A percentile compares a stretch with the other conserved stretches of the same genome.
phyloP scores from a whole-genome alignment of 202 grass and related monocot genomes.

The Brachypodium distachyon region DNA sequence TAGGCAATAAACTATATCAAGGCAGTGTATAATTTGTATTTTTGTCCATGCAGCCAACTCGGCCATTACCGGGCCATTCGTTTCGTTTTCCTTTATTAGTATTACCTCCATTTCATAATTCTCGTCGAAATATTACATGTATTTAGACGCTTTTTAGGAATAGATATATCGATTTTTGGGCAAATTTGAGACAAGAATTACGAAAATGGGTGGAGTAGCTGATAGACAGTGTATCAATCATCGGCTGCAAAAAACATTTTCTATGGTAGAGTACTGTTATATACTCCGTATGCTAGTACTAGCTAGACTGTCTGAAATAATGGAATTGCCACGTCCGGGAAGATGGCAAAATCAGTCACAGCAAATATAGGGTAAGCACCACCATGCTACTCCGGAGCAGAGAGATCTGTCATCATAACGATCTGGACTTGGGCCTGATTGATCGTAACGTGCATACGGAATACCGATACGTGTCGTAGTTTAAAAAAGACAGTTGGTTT shows the following conservation, averaged over 20 bases:
- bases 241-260: background rate
- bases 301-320: slow-evolving; percentile 3
- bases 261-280: no score
- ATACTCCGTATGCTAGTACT: no score
- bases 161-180: no score
- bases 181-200: no score
- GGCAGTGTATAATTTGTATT: background rate
- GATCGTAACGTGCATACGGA: background rate
- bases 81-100: background rate
- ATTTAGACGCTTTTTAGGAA: no score
- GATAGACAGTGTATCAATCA: no score
- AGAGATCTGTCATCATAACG: background rate
- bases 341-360: background rate
- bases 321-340: slow-evolving; percentile 6
- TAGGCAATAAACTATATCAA: background rate
- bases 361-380: background rate
- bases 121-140: no score
- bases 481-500: slow-evolving; percentile 11
- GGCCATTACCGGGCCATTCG: slow-evolving; percentile 12
- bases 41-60: slow-evolving; percentile 22
- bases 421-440: background rate
- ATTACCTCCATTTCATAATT: no score
- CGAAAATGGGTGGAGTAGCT: no score
- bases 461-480: no score
- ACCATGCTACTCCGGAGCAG: background rate